Conservation (phyloP, 2,329 filamentous ascomycete genomes). For the Penicillium sp. region DNA sequence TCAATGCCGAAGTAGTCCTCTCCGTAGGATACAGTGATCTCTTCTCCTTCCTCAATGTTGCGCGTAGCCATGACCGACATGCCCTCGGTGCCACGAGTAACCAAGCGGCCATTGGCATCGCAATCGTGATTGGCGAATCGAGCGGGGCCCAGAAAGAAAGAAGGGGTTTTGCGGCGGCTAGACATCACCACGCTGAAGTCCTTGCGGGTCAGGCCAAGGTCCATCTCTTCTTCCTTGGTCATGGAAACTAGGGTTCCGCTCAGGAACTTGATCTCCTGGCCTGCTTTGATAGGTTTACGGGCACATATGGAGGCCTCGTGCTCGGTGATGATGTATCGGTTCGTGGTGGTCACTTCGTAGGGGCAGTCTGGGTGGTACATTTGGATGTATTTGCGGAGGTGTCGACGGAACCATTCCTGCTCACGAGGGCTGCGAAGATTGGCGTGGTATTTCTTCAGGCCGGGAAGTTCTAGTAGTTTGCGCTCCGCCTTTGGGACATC, state of each 20-base stretch:
- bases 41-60: conserved; percentile 79
- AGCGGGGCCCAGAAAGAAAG: conserved; percentile 88
- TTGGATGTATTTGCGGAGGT: conserved; percentile 84
- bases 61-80: conserved; percentile 85
- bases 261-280: conserved; percentile 85
- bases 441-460: conserved; percentile 66
- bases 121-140: conserved; percentile 98
- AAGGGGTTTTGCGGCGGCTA: conserved; percentile 82
- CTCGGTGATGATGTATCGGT: conserved; percentile 86
- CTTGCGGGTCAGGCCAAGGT: conserved; percentile 73
- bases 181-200: conserved; percentile 98
- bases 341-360: conserved; percentile 89
- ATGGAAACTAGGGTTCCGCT: conserved; percentile 88
- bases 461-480: conserved; percentile 66
- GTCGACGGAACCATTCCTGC: conserved; percentile 77
- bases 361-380: conserved; percentile 92
- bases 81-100: conserved; percentile 75
- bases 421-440: conserved; percentile 69
- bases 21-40: conserved; percentile 94
- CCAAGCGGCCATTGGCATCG: conserved; percentile 80
- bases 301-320: conserved; percentile 87
- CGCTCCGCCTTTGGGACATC: conserved; percentile 66
- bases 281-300: conserved; percentile 69
- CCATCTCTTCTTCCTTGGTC: conserved; percentile 82
- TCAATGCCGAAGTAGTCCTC: conserved; percentile 93